phyloP scores from a whole-genome alignment of 2,329 filamentous ascomycete genomes.

The Pseudogymnoascus sp. region DNA sequence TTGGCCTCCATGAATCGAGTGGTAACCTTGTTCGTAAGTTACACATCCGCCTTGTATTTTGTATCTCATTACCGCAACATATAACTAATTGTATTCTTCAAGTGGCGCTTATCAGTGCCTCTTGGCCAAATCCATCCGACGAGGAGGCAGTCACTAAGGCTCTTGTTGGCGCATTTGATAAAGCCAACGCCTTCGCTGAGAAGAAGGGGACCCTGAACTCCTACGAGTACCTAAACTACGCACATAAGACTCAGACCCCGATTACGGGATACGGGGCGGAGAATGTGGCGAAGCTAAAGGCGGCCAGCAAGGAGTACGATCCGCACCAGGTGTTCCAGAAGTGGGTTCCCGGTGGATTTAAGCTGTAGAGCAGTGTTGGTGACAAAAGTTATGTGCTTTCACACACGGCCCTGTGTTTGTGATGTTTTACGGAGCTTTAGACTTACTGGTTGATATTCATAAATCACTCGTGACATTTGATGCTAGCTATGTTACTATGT shows the following conservation, averaged over 20 bases:
- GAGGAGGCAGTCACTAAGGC: not conserved
- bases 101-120: constrained; percentile 8
- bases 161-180: not conserved
- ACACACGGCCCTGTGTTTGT: not conserved
- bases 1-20: constrained; percentile 11
- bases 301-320: constrained; percentile 31
- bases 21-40: constrained; percentile 10
- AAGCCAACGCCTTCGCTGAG: not conserved
- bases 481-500: not conserved
- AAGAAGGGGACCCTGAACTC: constrained; percentile 6
- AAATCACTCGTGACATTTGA: not conserved
- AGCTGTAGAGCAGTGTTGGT: constrained; percentile 10
- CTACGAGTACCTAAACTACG: constrained; percentile 40
- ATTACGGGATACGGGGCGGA: constrained; percentile 36
- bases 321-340: constrained; percentile 32
- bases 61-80: not conserved
- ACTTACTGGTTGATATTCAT: not conserved
- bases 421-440: not conserved
- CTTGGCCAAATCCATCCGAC: constrained; percentile 3
- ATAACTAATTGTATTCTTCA: not conserved
- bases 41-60: not conserved
- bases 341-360: constrained; percentile 14
- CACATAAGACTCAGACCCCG: constrained; percentile 35
- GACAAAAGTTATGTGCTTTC: not conserved
- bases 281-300: constrained; percentile 32